phyloP scores from a whole-genome alignment of 2,329 filamentous ascomycete genomes.

The Colletotrichum sp. region DNA sequence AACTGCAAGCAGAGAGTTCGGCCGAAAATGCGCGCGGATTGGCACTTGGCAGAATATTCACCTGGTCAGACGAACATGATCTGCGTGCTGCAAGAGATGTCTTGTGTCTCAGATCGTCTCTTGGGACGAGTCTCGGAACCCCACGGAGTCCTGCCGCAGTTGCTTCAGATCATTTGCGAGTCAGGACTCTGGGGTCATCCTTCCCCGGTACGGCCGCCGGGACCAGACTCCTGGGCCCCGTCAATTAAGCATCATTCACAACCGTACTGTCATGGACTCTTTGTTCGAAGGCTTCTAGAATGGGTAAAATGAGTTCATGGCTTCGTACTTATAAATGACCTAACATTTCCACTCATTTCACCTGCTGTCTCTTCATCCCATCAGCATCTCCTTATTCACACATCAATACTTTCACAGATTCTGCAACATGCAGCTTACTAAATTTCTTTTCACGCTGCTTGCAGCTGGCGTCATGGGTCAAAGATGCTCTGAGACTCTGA shows the following conservation, averaged over 20 bases:
- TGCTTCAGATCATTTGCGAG: background rate
- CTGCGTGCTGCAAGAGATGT: background rate
- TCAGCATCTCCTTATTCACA: background rate
- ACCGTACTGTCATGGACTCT: background rate
- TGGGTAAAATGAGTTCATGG: background rate
- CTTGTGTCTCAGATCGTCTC: background rate
- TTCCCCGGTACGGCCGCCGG: background rate
- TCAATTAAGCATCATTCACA: background rate
- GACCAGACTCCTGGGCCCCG: background rate
- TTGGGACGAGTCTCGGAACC: background rate
- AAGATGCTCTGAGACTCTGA: background rate
- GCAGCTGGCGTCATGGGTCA: background rate
- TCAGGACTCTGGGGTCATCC: background rate
- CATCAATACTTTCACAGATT: background rate
- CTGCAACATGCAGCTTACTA: background rate
- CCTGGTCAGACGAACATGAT: background rate
- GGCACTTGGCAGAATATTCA: background rate
- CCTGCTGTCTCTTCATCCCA: background rate
- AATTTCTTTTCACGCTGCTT: background rate
- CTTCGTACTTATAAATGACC: background rate
- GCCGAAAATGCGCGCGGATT: background rate
- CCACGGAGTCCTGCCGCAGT: background rate
- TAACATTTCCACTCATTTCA: background rate
- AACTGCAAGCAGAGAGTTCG: background rate
- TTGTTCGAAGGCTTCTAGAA: background rate